phyloP scores from a whole-genome alignment of 805 yeast species.

The Wickerhamiella spandovensis region DNA sequence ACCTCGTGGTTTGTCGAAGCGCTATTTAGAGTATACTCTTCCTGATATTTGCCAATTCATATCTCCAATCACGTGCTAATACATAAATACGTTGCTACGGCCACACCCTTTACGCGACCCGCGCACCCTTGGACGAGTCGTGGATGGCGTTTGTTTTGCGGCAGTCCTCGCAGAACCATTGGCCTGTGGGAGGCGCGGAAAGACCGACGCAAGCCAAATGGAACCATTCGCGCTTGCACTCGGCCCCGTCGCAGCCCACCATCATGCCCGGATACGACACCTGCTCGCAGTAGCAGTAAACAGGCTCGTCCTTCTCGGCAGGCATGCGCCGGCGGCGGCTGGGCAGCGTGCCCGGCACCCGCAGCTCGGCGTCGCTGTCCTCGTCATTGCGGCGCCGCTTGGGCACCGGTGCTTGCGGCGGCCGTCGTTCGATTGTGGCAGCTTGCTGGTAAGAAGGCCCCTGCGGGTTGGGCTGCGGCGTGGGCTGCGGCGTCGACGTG shows the following conservation, averaged over 20 bases:
- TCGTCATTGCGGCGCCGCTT: slow-evolving; percentile 5
- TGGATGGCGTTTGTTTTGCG: slow-evolving; percentile 9
- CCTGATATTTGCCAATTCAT: no score
- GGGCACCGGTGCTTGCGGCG: background rate
- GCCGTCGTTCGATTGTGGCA: background rate
- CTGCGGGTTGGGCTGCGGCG: background rate
- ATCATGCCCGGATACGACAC: slow-evolving; percentile 98
- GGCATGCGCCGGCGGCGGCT: slow-evolving; percentile 6
- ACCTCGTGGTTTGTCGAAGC: no score
- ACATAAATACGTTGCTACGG: background rate
- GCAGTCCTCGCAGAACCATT: slow-evolving; percentile 71
- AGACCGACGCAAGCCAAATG: slow-evolving; percentile 88
- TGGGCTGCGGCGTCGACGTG: slow-evolving; percentile 3
- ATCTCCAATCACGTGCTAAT: no score
- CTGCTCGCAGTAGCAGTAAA: slow-evolving; percentile 92
- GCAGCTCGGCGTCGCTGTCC: slow-evolving; percentile 16
- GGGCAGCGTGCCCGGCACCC: slow-evolving; percentile 2
- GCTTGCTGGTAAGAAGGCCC: background rate
- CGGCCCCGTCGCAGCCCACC: slow-evolving; percentile 97
- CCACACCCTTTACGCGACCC: background rate
- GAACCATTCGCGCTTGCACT: slow-evolving; percentile 89
- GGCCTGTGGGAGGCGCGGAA: slow-evolving; percentile 72
- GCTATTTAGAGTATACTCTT: no score
- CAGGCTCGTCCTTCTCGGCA: slow-evolving; percentile 45
- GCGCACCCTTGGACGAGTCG: slow-evolving; percentile 6